Percentiles rank a stretch among this genome's conserved stretches.
These are phyloP conservation scores for Atkinsonella texensis DNA, from an alignment of 2,329 filamentous ascomycete species.

Conservation along the genomic window DNA sequence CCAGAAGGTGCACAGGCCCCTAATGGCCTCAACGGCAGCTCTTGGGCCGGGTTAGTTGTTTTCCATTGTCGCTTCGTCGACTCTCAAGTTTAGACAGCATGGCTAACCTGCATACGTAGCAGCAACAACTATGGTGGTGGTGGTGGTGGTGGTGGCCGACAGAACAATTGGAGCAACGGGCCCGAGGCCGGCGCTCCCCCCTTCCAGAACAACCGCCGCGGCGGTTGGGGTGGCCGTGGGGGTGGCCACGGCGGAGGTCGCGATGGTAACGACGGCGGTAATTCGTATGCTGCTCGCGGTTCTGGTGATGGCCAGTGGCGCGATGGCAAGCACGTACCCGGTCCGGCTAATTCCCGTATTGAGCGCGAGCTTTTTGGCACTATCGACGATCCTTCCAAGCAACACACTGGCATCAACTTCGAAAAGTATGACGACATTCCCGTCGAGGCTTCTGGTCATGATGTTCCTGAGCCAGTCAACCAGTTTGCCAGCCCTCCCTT, in stretches of 20 bases:
- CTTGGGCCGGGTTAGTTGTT: constrained; percentile 39
- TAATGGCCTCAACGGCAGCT: constrained; percentile 32
- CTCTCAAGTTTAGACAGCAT: not conserved
- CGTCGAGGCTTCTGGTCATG: constrained; percentile 87
- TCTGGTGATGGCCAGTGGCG: constrained; percentile 94
- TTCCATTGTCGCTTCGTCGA: not conserved
- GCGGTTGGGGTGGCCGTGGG: constrained; percentile 22
- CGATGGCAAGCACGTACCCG: constrained; percentile 91
- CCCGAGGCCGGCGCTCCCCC: constrained; percentile 8
- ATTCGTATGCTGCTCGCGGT: constrained; percentile 51
- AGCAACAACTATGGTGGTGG: constrained; percentile 5
- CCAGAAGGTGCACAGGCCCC: constrained; percentile 12
- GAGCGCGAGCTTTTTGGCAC: constrained; percentile 94
- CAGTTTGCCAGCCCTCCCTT: constrained; percentile 90
- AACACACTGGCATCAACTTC: constrained; percentile 98
- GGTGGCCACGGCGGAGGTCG: constrained; percentile 21
- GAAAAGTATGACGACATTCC: constrained; percentile 99
- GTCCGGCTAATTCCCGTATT: constrained; percentile 73
- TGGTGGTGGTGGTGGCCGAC: constrained; percentile 15
- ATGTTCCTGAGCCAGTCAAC: constrained; percentile 84
- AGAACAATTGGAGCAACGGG: constrained; percentile 22
- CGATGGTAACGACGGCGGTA: constrained; percentile 36
- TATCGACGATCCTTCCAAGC: constrained; percentile 83
- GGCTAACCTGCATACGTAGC: not conserved
- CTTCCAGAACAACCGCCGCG: constrained; percentile 18